phyloP scores from a whole-genome alignment of 73 alveolate genomes.

The Paramecium bursaria region DNA sequence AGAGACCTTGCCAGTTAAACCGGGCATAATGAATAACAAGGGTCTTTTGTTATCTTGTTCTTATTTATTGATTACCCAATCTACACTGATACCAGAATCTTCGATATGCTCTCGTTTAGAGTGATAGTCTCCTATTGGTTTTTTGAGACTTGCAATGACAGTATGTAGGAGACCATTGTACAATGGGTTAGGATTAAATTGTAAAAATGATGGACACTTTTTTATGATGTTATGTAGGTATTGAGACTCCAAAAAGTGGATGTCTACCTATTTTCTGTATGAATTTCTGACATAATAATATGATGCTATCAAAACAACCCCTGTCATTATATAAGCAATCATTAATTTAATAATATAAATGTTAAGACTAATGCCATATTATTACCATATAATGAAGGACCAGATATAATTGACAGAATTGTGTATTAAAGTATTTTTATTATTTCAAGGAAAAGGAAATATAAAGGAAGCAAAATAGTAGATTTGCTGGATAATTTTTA shows the following conservation, averaged over 20 bases:
- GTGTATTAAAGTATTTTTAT: slow-evolving; percentile 2
- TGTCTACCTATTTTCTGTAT: background rate
- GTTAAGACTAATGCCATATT: no score
- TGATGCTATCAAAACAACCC: background rate
- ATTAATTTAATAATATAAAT: no score
- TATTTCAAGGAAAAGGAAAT: background rate
- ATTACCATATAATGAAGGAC: slow-evolving; percentile 20
- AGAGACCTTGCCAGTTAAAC: slow-evolving; percentile 32
- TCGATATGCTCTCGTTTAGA: background rate
- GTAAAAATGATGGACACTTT: slow-evolving; percentile 5
- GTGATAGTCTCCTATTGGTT: background rate
- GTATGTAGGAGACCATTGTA: slow-evolving; percentile 47
- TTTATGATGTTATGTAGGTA: background rate
- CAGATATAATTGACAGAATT: slow-evolving; percentile 11
- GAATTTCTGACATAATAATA: no score
- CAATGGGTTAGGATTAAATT: background rate
- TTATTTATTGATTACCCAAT: slow-evolving; percentile 32
- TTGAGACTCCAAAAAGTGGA: background rate
- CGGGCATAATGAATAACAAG: slow-evolving; percentile 40
- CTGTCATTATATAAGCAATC: background rate
- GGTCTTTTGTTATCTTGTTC: background rate
- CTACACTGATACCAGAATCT: slow-evolving; percentile 32
- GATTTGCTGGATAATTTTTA: background rate
- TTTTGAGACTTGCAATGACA: background rate
- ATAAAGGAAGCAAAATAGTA: background rate